phyloP scores from a whole-genome alignment of 805 yeast genomes.

The Ogataea salicorniae region DNA sequence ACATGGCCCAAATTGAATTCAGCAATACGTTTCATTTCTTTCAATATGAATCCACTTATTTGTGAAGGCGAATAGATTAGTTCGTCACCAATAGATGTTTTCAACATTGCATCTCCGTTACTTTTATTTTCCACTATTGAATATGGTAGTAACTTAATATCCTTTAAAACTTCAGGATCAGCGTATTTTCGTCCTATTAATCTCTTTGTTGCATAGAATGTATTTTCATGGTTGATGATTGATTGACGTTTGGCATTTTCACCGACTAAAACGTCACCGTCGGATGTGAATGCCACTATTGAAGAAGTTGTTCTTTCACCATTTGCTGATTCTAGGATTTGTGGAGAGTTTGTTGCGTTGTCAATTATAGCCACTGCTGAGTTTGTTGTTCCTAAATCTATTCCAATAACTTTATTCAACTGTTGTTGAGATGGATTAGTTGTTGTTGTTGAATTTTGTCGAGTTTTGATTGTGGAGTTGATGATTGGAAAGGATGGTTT shows the following conservation, averaged over 20 bases:
- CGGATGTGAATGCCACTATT: conserved; percentile 85
- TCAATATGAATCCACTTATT: conserved; percentile 86
- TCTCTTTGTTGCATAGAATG: conserved; percentile 92
- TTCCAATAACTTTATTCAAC: conserved; percentile 61
- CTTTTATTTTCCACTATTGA: conserved; percentile 73
- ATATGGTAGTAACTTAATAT: conserved; percentile 83
- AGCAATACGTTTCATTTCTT: conserved; percentile 95
- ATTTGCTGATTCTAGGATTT: conserved; percentile 72
- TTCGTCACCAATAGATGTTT: conserved; percentile 60
- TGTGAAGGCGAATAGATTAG: conserved; percentile 90
- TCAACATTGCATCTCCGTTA: conserved; percentile 96
- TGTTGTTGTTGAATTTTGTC: not conserved
- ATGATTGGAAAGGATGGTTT: too few species aligned
- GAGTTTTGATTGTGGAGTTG: too few species aligned
- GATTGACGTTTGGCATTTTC: conserved; percentile 96
- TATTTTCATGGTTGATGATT: conserved; percentile 89
- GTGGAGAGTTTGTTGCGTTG: conserved; percentile 54
- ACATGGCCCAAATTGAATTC: conserved; percentile 74
- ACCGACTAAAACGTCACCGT: conserved; percentile 88
- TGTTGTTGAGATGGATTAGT: not conserved
- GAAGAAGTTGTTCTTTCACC: conserved; percentile 87
- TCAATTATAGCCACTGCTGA: conserved; percentile 86
- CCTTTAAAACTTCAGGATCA: conserved; percentile 88
- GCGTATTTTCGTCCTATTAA: conserved; percentile 89
- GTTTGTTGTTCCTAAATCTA: conserved; percentile 85